Evolutionary conservation across 129 eudicot genomes (phyloP).

Genomic region (Helichrysum umbraculigerum): DNA sequence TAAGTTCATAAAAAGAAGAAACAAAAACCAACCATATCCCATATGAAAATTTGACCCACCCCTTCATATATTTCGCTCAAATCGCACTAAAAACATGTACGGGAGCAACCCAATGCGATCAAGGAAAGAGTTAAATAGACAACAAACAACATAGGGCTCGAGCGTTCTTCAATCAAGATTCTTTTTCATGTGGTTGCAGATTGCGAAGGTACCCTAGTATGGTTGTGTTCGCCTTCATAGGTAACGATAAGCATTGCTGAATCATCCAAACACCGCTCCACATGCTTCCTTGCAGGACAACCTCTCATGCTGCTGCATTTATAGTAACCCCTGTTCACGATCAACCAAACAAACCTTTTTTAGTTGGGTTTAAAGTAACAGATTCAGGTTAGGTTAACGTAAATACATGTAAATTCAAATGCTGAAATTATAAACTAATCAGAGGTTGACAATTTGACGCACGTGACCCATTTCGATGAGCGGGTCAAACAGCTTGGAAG

Average conservation of each 20-base stretch:
- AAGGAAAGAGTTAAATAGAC: slow-evolving; percentile 29
- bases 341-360: slow-evolving; percentile 5
- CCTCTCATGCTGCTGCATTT: slow-evolving; percentile 99
- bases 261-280: slow-evolving; percentile 90
- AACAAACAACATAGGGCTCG: slow-evolving; percentile 27
- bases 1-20: slow-evolving; percentile 25
- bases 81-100: slow-evolving; percentile 48
- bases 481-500: background rate
- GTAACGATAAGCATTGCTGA: slow-evolving; percentile 93
- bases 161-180: slow-evolving; percentile 14
- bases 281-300: slow-evolving; percentile 98
- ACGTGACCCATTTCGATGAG: background rate
- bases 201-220: slow-evolving; percentile 73
- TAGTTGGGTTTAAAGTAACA: slow-evolving; percentile 2
- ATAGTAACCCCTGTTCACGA: slow-evolving; percentile 87
- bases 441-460: background rate
- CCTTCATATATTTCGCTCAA: slow-evolving; percentile 31
- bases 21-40: slow-evolving; percentile 30
- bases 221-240: slow-evolving; percentile 96
- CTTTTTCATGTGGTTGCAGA: slow-evolving; percentile 65
- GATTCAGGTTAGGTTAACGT: background rate
- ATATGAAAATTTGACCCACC: slow-evolving; percentile 22
- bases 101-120: slow-evolving; percentile 48
- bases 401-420: background rate
- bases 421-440: background rate